These are phyloP conservation scores for Bauhinia variegata DNA, from an alignment of 306 rosid genomes.

Conservation along the genomic window DNA sequence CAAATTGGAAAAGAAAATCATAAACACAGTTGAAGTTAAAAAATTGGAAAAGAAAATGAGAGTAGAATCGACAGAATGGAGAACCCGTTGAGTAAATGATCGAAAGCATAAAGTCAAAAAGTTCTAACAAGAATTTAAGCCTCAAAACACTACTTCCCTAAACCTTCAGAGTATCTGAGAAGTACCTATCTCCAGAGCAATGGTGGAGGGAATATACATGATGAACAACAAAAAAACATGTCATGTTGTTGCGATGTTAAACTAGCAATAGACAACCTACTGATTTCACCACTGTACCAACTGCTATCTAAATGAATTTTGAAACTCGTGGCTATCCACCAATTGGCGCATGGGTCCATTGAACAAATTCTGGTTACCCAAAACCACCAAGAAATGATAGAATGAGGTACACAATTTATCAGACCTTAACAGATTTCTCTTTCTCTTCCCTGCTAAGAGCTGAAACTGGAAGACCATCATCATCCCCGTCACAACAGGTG, in stretches of 20 bases:
- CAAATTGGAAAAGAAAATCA: slow-evolving; percentile 17
- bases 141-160: slow-evolving; percentile 68
- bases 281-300: slow-evolving; percentile 58
- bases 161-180: slow-evolving; percentile 54
- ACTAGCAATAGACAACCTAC: slow-evolving; percentile 59
- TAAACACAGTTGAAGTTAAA: slow-evolving; percentile 35
- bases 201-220: slow-evolving; percentile 71
- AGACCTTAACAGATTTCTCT: slow-evolving; percentile 47
- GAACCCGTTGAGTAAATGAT: slow-evolving; percentile 43
- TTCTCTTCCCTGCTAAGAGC: slow-evolving; percentile 40
- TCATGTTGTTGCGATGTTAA: slow-evolving; percentile 53
- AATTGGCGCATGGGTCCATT: slow-evolving; percentile 38
- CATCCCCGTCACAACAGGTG: slow-evolving; percentile 50
- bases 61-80: slow-evolving; percentile 42
- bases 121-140: slow-evolving; percentile 47
- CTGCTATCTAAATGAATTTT: slow-evolving; percentile 51
- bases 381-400: slow-evolving; percentile 17
- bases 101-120: slow-evolving; percentile 39
- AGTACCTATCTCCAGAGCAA: slow-evolving; percentile 60
- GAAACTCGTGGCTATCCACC: slow-evolving; percentile 38
- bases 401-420: neutral
- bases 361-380: slow-evolving; percentile 35
- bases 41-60: slow-evolving; percentile 21
- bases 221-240: slow-evolving; percentile 33
- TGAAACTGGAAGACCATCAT: slow-evolving; percentile 34